Conservation (phyloP, 2,329 filamentous ascomycete species). For the Keithomyces neogunnii region DNA sequence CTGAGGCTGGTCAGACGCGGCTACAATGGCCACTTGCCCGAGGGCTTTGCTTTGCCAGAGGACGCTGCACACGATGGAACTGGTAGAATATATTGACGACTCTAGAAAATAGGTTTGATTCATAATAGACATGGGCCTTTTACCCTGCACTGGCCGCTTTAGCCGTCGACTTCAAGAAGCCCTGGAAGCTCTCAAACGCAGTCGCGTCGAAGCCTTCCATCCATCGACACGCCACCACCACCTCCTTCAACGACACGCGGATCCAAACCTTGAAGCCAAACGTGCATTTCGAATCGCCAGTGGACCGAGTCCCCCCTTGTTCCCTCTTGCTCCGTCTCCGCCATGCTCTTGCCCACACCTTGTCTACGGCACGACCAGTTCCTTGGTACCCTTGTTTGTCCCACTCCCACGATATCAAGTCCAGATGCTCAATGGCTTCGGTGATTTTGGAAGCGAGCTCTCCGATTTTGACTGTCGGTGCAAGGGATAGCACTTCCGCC, state of each 20-base stretch:
- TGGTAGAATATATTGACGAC: too few relatives aligned
- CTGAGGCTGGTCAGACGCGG: slow-evolving; percentile 30
- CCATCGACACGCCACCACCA: slow-evolving; percentile 49
- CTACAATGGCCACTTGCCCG: slow-evolving; percentile 28
- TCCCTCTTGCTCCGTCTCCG: slow-evolving; percentile 48
- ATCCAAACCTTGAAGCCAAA: slow-evolving; percentile 54
- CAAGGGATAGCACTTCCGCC: slow-evolving; percentile 34
- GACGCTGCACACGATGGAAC: too few relatives aligned
- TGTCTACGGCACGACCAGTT: slow-evolving; percentile 54
- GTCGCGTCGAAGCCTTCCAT: slow-evolving; percentile 63
- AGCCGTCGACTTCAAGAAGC: slow-evolving; percentile 53
- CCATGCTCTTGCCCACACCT: slow-evolving; percentile 73
- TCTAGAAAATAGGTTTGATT: too few relatives aligned
- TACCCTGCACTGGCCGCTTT: slow-evolving; percentile 1
- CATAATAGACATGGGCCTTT: too few relatives aligned
- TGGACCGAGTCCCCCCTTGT: slow-evolving; percentile 30
- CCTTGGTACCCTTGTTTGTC: slow-evolving; percentile 43
- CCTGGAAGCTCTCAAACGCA: slow-evolving; percentile 81
- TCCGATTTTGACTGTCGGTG: slow-evolving; percentile 31
- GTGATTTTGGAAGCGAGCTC: slow-evolving; percentile 27
- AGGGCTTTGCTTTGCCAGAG: not conserved
- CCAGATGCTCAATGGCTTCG: slow-evolving; percentile 43
- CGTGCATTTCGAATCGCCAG: slow-evolving; percentile 24
- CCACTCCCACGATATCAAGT: slow-evolving; percentile 58
- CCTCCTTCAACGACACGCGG: slow-evolving; percentile 26